phyloP scores from a whole-genome alignment of 176 grass and related monocot species.

The Microstegium vimineum region DNA sequence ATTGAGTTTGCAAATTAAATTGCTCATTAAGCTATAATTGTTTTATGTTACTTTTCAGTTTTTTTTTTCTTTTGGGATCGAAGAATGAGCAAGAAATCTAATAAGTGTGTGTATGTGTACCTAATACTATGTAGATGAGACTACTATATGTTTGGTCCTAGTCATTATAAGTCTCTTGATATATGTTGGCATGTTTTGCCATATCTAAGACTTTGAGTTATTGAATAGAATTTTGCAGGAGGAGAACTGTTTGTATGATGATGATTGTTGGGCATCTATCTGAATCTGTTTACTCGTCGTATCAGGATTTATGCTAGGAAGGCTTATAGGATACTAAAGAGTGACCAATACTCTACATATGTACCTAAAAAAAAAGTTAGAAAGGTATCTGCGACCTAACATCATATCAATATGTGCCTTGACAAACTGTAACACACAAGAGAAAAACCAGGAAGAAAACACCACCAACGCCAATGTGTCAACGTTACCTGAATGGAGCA shows the following conservation, averaged over 20 bases:
- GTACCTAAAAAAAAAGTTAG: background rate
- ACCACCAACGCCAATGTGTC: constrained; percentile 22
- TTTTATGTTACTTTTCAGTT: background rate
- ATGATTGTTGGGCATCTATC: background rate
- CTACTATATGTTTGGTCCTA: background rate
- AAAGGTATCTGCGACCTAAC: constrained; percentile 29
- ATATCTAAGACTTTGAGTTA: background rate
- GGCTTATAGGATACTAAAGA: background rate
- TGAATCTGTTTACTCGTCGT: background rate
- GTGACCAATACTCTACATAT: background rate
- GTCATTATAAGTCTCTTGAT: background rate
- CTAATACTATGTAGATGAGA: background rate
- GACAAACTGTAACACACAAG: background rate
- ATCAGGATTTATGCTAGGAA: background rate
- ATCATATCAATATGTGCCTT: constrained; percentile 33
- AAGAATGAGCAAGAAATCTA: background rate
- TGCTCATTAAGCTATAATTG: background rate
- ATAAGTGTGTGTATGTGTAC: background rate
- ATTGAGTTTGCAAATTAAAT: background rate
- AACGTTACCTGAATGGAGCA: background rate
- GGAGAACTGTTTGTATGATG: background rate
- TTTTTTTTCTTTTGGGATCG: background rate
- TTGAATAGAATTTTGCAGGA: background rate
- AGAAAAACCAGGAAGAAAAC: background rate
- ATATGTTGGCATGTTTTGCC: background rate